Evolutionary conservation across 1,284 basidiomycete genomes (phyloP), one percentile per base, ranked within the genome.

Genomic region (Pyrrhoderma noxium): DNA sequence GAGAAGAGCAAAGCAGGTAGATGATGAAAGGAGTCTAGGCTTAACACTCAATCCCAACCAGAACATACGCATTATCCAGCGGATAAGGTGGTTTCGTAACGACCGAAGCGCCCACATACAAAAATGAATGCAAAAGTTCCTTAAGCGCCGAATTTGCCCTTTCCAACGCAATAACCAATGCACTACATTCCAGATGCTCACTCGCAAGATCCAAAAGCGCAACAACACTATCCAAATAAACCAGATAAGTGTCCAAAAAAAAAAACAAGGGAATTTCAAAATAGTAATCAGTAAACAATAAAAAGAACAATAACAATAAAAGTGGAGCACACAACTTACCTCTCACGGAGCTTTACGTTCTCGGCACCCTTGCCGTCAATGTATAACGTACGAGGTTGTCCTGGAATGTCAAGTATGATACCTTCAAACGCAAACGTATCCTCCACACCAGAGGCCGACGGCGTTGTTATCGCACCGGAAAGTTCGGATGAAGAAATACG

Each of bases 201-300:
- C 87, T 85, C 50, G 88, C 87, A 23, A 91, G 72, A 61, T 91
- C 87, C 56, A 91, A 70, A 36, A 91, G 73, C 45, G 88, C 88
- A 36, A 90, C 86, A 60, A 90, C 82, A 64, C 87, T 90, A 49
- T 13, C 55, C 35, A 2, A 27, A 22, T 31, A 45, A 45, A 52
- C n/a, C 41, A 56, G 38, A 46, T 18, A 52, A 49, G 40, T 19
- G 11, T 7, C 4, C 27, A 16, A 19, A n/a, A 19, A 47, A 16
- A 49, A 39, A 27, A 14, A 5, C 25, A 42, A 43, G 19, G 31
- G 14, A 48, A 27, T 21, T 19, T 40, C 27, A 11, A 31, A 31
- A 31, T 27, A 44, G 21, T 4, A 16, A 23, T 21, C 22, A 25
- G 14, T 21, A 19, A 22, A 5, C 23, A 35, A 44, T 45, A 19